A percentile compares a stretch with the other conserved stretches of the same genome.
These are phyloP conservation scores for Terana coerulea DNA, from an alignment of 768 basidiomycete genomes.

Conservation along the genomic window DNA sequence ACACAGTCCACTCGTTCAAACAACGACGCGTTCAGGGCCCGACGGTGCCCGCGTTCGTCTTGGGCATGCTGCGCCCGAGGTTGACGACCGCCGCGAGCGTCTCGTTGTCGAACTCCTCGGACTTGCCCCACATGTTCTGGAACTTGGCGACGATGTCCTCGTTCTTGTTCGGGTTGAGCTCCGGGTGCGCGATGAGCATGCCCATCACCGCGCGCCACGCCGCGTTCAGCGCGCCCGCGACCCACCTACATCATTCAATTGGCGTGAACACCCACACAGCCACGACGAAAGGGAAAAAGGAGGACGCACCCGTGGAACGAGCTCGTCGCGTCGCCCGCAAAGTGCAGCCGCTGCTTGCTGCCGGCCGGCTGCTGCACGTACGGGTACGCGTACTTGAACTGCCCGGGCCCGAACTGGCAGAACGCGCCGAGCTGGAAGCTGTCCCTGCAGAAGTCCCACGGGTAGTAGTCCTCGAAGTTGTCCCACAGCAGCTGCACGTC, in stretches of 20 bases:
- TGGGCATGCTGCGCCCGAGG: background rate
- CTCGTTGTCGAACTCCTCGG: background rate
- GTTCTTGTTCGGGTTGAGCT: background rate
- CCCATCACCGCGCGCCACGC: background rate
- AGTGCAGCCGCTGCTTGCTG: background rate
- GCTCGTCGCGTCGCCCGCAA: too few relatives aligned
- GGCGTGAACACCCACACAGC: background rate
- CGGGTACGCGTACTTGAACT: background rate
- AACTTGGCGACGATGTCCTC: background rate
- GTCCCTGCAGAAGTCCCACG: background rate
- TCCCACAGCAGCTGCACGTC: background rate
- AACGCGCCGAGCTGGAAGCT: background rate
- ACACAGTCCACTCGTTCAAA: too few relatives aligned
- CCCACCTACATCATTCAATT: background rate
- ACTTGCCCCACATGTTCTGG: background rate
- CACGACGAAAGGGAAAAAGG: too few relatives aligned
- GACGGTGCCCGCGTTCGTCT: background rate
- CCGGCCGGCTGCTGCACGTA: background rate
- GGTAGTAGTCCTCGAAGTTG: background rate
- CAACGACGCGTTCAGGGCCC: too few relatives aligned
- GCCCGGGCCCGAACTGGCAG: background rate
- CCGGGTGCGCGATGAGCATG: background rate
- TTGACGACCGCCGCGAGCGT: background rate
- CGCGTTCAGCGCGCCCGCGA: background rate
- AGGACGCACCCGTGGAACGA: too few relatives aligned